Conservation (phyloP, 306 rosid genomes). For the Cicer bijugum region DNA sequence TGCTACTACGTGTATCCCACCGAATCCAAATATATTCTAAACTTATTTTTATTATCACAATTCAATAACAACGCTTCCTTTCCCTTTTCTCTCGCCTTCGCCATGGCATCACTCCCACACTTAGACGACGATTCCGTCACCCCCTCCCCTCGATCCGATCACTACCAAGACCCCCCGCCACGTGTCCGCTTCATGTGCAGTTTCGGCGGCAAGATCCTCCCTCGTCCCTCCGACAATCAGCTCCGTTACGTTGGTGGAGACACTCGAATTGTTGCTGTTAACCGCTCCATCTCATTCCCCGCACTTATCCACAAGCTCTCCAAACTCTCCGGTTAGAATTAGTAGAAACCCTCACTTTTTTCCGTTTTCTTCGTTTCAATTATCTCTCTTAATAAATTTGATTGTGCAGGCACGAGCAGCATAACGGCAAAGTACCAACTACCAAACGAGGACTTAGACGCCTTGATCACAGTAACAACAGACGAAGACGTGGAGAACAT, state of each 20-base stretch:
- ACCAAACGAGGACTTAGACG: constrained; percentile 94
- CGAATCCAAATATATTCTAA: background rate
- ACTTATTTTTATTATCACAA: too few relatives aligned
- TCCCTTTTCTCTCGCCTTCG: background rate
- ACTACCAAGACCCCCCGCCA: constrained; percentile 50
- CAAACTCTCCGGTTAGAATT: constrained; percentile 68
- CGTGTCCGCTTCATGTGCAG: constrained; percentile 96
- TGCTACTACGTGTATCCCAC: constrained; percentile 21
- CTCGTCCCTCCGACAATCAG: constrained; percentile 89
- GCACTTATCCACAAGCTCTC: constrained; percentile 71
- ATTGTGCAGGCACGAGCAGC: constrained; percentile 58
- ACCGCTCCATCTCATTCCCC: constrained; percentile 70
- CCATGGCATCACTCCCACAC: constrained; percentile 60
- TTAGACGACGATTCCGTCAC: constrained; percentile 71
- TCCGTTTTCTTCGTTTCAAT: too few relatives aligned
- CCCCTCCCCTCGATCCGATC: constrained; percentile 80
- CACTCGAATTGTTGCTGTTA: constrained; percentile 81
- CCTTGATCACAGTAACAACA: constrained; percentile 81
- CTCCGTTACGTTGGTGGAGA: constrained; percentile 98
- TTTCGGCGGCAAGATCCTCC: constrained; percentile 90
- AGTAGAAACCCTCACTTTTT: too few relatives aligned
- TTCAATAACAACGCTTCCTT: background rate
- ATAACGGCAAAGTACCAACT: constrained; percentile 89
- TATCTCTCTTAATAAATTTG: too few relatives aligned
- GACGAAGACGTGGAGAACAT: constrained; percentile 98